Evolutionary conservation across 495 filamentous ascomycete genomes (phyloP).

Genomic region (Haplographium delicatum): DNA sequence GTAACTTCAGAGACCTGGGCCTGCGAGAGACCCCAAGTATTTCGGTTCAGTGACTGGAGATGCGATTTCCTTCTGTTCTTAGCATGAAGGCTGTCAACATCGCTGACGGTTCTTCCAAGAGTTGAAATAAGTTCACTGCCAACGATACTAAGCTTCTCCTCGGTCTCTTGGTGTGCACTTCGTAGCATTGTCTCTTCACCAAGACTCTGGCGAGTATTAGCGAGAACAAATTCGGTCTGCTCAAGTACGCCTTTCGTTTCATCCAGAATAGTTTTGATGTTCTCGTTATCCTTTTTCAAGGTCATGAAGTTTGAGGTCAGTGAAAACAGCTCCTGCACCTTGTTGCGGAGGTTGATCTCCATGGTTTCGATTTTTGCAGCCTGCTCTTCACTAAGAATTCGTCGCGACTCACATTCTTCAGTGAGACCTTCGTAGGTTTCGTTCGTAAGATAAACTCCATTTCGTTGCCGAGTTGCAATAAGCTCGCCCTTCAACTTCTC

Average conservation of each 20-base stretch:
- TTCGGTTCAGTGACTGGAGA: slow-evolving; percentile 72
- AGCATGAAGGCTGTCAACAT: slow-evolving; percentile 73
- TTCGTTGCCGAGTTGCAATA: slow-evolving; percentile 86
- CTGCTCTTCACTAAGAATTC: slow-evolving; percentile 89
- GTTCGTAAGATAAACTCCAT: slow-evolving; percentile 86
- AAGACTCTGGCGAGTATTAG: slow-evolving; percentile 66
- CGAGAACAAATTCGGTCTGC: slow-evolving; percentile 78
- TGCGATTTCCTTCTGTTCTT: slow-evolving; percentile 80
- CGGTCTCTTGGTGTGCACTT: slow-evolving; percentile 81
- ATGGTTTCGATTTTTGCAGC: slow-evolving; percentile 86
- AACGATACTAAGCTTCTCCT: slow-evolving; percentile 64
- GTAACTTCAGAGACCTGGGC: slow-evolving; percentile 69
- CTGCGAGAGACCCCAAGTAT: slow-evolving; percentile 72
- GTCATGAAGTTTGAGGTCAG: slow-evolving; percentile 79
- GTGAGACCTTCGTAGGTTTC: slow-evolving; percentile 83
- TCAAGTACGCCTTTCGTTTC: slow-evolving; percentile 75
- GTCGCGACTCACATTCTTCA: slow-evolving; percentile 84
- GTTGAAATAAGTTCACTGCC: slow-evolving; percentile 72
- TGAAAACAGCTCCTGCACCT: slow-evolving; percentile 82
- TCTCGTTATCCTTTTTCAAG: slow-evolving; percentile 81
- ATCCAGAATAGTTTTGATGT: slow-evolving; percentile 61
- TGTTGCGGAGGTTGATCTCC: slow-evolving; percentile 82
- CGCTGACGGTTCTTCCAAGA: slow-evolving; percentile 66
- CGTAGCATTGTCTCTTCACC: slow-evolving; percentile 75
- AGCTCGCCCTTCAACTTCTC: slow-evolving; percentile 91